These are phyloP conservation scores for Tetrastigma voinierianum DNA, from an alignment of 164 flowering plant species.

Conservation along the genomic window DNA sequence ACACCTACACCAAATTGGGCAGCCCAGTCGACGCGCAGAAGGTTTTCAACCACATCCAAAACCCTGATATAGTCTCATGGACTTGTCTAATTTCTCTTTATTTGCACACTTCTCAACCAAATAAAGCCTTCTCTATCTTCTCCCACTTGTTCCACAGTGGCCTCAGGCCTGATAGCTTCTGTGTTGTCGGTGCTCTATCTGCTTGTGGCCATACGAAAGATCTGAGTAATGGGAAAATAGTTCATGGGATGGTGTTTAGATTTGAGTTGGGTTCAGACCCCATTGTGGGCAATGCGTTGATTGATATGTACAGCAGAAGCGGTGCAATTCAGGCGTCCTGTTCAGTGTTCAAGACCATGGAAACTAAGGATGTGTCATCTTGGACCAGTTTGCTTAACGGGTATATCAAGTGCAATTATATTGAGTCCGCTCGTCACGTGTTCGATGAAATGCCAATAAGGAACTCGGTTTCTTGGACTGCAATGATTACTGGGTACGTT, in stretches of 20 bases:
- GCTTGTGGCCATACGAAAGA: slow-evolving; percentile 35
- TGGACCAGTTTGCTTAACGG: slow-evolving; percentile 56
- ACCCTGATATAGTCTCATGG: slow-evolving; percentile 45
- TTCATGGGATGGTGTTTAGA: slow-evolving; percentile 46
- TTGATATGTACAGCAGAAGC: slow-evolving; percentile 49
- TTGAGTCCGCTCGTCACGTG: slow-evolving; percentile 26
- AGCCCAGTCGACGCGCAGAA: slow-evolving; percentile 24
- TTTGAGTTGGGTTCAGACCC: slow-evolving; percentile 22
- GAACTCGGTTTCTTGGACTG: slow-evolving; percentile 43
- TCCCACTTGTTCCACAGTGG: slow-evolving; percentile 16
- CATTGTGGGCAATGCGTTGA: slow-evolving; percentile 40
- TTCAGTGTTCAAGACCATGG: slow-evolving; percentile 27
- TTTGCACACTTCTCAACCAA: slow-evolving; percentile 26
- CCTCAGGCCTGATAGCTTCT: slow-evolving; percentile 33
- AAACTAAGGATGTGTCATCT: slow-evolving; percentile 35
- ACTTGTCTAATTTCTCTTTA: slow-evolving; percentile 36
- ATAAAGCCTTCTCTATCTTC: slow-evolving; percentile 27
- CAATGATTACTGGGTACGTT: slow-evolving; percentile 44
- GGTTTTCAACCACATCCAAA: slow-evolving; percentile 31
- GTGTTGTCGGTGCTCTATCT: slow-evolving; percentile 37
- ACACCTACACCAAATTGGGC: slow-evolving; percentile 31
- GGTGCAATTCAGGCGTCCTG: slow-evolving; percentile 24
- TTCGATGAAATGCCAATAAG: slow-evolving; percentile 36
- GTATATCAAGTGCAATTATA: slow-evolving; percentile 27
- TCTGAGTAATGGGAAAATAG: slow-evolving; percentile 29